Base-by-base conservation (phyloP, 352 stramenopile genomes). In the Phytophthora aleatoria region DNA sequence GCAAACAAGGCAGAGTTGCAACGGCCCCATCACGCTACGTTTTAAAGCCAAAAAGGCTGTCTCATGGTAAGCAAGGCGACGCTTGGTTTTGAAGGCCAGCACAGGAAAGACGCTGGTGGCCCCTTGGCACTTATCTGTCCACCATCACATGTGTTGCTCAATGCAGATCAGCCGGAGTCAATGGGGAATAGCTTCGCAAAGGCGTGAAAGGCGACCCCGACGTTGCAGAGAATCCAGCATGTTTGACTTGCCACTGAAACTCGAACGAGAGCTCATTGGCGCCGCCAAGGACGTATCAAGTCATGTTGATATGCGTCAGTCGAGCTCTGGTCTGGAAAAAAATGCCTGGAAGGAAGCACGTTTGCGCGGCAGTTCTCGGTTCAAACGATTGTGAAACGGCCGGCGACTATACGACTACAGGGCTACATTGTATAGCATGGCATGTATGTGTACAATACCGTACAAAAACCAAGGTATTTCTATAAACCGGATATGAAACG, bases 321-420 rank as follows among this genome's bases (percentile, higher is more conserved):
- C 26, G 26, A 51, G 15, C 16, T 31, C 65, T 47, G 51, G 59
- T 54, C 12, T 41, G 35, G 6, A 45, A 54, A 66, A 71, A 67
- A 55, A 68, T 70, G 35, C 55, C 36, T 35, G 38, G 67, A 63
- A 74, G 44, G 36, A 73, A 70, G 52, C 57, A 56, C 36, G 9
- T 54, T 60, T 13, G 49, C 50, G 10, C 20, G 26, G 38, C 53
- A 24, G 20, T 68, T 68, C 53, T 67, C 43, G 51, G 57, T 57
- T 11, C 57, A 65, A 64, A 64, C 26, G 15, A 42, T 63, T 54
- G 8, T 39, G 47, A 66, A 71, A 71, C 63, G 50, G 45, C 41
- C 31, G 20, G 4, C 16, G 44, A 38, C 15, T 30, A 49, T 49
- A 55, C 44, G 8, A 33, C 20, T 48, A 20, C 15, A 27, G 24